Conservation (phyloP, 805 yeast genomes). For the Kockiozyma suomiensis region DNA sequence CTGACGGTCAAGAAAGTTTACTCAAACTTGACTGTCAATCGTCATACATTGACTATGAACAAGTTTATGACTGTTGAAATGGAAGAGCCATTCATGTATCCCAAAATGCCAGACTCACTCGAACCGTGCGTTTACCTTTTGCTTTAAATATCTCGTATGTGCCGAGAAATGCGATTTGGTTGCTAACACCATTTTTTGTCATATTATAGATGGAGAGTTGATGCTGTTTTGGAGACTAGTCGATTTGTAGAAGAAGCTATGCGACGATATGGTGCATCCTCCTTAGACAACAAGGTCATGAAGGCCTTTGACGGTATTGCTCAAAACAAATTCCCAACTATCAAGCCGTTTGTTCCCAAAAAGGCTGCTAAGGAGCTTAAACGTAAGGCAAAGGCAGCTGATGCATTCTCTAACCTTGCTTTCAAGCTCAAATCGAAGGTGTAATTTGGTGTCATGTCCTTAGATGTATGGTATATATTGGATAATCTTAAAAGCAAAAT, state of each 20-base stretch:
- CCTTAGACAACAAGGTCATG: slow-evolving; percentile 19
- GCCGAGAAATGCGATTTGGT: too few relatives aligned
- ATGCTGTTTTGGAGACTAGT: slow-evolving; percentile 12
- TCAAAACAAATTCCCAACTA: slow-evolving; percentile 60
- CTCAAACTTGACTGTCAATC: slow-evolving; percentile 62
- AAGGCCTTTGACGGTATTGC: slow-evolving; percentile 53
- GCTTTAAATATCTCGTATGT: slow-evolving; percentile 34
- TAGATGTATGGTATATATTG: not conserved
- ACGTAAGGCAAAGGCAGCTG: slow-evolving; percentile 9
- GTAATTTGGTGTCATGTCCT: not conserved
- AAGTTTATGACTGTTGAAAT: slow-evolving; percentile 97
- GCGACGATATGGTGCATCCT: slow-evolving; percentile 36
- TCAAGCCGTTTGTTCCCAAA: slow-evolving; percentile 66
- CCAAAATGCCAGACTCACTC: slow-evolving; percentile 52
- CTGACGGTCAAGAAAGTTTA: slow-evolving; percentile 81
- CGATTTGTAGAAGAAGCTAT: slow-evolving; percentile 33
- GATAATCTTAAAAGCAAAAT: not conserved
- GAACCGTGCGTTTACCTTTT: slow-evolving; percentile 40
- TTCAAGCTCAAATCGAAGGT: slow-evolving; percentile 7
- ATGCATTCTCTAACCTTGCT: slow-evolving; percentile 1
- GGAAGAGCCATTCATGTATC: slow-evolving; percentile 97
- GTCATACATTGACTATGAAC: slow-evolving; percentile 55
- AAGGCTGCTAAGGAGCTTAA: slow-evolving; percentile 29
- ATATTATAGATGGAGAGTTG: slow-evolving; percentile 24
- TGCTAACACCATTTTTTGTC: not conserved